Percentiles rank a stretch among this genome's conserved stretches.
Evolutionary conservation across 176 grass and related monocot species (phyloP).

Genomic region (Oryza punctata): DNA sequence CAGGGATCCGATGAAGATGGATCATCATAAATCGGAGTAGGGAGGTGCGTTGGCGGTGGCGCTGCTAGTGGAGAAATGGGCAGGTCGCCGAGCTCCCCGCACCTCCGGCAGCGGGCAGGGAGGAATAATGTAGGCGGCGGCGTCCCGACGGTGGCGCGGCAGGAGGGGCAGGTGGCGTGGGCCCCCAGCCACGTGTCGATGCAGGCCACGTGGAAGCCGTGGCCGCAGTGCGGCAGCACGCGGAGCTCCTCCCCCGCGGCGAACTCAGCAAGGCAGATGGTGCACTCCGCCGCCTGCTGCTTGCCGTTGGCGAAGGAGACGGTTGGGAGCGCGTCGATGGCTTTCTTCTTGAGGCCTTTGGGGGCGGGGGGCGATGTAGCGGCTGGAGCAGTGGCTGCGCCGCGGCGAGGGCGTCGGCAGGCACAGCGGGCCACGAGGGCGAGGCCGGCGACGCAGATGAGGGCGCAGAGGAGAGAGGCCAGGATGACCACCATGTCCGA

Average conservation of each 20-base stretch:
- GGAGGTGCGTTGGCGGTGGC: not conserved
- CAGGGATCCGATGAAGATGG: no score
- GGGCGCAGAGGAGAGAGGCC: slow-evolving; percentile 60
- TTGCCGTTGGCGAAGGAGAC: not conserved
- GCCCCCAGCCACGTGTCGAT: slow-evolving; percentile 61
- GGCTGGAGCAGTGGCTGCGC: not conserved
- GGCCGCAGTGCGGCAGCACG: slow-evolving; percentile 60
- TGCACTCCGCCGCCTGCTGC: slow-evolving; percentile 30
- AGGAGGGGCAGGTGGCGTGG: slow-evolving; percentile 53
- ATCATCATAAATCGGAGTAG: not conserved
- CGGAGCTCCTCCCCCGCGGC: slow-evolving; percentile 52
- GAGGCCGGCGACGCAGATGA: slow-evolving; percentile 67
- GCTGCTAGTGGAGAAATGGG: not conserved
- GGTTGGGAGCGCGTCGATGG: slow-evolving; percentile 60
- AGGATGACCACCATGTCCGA: slow-evolving; percentile 73
- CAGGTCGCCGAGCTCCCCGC: slow-evolving; percentile 9
- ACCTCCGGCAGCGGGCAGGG: slow-evolving; percentile 44
- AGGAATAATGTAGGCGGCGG: not conserved
- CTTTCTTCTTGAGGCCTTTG: slow-evolving; percentile 61
- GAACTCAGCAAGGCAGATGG: slow-evolving; percentile 61
- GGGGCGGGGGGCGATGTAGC: not conserved
- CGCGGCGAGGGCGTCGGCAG: slow-evolving; percentile 24
- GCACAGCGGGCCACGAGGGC: slow-evolving; percentile 64
- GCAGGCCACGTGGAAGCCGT: slow-evolving; percentile 58
- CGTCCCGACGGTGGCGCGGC: slow-evolving; percentile 29